phyloP scores from a whole-genome alignment of 345 rosid genomes.

The Salix arbutifolia region DNA sequence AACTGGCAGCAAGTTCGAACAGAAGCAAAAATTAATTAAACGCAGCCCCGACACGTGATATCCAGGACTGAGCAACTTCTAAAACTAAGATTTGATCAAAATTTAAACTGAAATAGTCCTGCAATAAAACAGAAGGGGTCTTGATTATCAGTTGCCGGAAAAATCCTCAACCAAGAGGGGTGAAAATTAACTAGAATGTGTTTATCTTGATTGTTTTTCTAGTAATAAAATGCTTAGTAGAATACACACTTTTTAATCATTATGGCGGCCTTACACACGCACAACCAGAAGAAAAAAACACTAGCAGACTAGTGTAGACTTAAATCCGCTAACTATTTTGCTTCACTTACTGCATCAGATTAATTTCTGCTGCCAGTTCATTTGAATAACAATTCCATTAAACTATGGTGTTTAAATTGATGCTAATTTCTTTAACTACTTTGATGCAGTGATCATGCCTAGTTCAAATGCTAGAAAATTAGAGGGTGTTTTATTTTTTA shows the following conservation, averaged over 20 bases:
- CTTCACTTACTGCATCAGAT: background rate
- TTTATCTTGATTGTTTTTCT: background rate
- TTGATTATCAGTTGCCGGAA: background rate
- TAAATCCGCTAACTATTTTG: background rate
- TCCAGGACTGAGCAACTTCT: background rate
- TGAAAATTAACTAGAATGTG: background rate
- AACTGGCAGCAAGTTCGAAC: background rate
- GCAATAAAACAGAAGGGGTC: background rate
- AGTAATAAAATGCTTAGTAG: no score
- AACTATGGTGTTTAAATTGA: background rate
- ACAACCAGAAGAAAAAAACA: background rate
- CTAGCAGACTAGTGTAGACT: background rate
- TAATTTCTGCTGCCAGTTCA: background rate
- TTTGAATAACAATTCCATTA: background rate
- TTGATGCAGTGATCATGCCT: background rate
- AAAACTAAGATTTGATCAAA: background rate
- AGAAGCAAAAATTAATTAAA: background rate
- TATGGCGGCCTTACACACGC: no score
- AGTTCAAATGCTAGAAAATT: background rate
- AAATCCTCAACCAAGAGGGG: background rate
- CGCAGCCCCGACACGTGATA: background rate
- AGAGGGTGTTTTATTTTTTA: background rate
- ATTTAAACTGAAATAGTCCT: background rate
- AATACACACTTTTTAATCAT: no score
- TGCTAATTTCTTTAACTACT: background rate